Base-by-base conservation (phyloP, 1,139 yeast genomes). In the Geotrichum macrosporum region DNA sequence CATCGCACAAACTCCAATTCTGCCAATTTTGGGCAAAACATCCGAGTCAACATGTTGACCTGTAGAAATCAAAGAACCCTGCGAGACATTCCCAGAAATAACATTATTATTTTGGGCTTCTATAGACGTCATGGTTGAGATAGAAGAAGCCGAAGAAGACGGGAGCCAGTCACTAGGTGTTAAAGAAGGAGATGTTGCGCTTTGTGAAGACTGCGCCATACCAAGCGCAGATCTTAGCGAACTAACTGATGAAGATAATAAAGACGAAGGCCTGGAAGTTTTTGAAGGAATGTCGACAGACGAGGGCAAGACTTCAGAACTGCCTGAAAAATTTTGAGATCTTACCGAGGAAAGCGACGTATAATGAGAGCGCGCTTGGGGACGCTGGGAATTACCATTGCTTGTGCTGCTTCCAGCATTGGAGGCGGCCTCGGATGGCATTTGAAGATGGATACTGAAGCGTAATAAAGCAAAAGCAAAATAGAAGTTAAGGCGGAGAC, bases 1-100 rank as follows among this genome's bases (percentile, higher is more conserved):
- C 97, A 94, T 89, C 6, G 99, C 99, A 70, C 98, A 94, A 1
- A 94, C 96, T 40, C 99, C 99, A 58, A 94, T 87, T 57, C 87
- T 88, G 31, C 98, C 98, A 54, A 88, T 78, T 55, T 77, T 81
- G 2, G 92, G 89, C 43, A 81, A 20, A 9, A 41, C 29, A 18
- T 12, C 10, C 13, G 27, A 10, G 15, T 41, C 44, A 35, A 38
- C 10, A 21, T 38, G 31, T 20, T n/a, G 16, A 33, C 21, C 35
- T 18, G 43, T 43, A 8, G 50, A 39, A 19, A 31, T 35, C 29
- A 35, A 24, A 9, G 51, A 48, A 3, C 48, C 42, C 27, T 31
- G 35, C 12, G 42, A 40, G 5, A 8, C 32, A 29, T 29, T 15
- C n/a, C 32, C 15, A n/a, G n/a, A n/a, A n/a, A n/a, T n/a, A n/a